Conservation (phyloP, 1,139 yeast genomes). For the Blastobotrys persicus region DNA sequence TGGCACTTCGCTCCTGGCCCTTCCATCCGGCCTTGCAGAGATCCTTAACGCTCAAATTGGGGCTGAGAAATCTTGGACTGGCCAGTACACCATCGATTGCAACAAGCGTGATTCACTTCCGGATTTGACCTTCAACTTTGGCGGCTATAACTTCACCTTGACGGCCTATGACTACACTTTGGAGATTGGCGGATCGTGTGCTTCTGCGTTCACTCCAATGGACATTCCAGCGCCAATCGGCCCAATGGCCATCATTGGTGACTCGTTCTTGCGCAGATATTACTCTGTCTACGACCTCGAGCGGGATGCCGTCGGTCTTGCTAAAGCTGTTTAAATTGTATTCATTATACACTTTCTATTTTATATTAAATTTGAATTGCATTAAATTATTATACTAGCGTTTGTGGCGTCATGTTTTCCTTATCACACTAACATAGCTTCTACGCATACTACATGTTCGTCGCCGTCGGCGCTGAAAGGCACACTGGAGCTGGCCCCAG, state of each 20-base stretch:
- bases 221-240: conserved; percentile 97
- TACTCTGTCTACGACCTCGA: conserved; percentile 91
- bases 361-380: conserved; percentile 1
- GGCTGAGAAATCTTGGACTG: conserved; percentile 95
- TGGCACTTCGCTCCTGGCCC: conserved; percentile 92
- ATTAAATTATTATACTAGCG: background rate
- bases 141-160: conserved; percentile 88
- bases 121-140: conserved; percentile 83
- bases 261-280: conserved; percentile 91
- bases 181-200: conserved; percentile 91
- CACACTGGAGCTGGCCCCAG: background rate
- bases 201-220: conserved; percentile 94
- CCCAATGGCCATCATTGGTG: conserved; percentile 93
- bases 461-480: too few relatives aligned
- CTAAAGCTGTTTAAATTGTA: conserved; percentile 51
- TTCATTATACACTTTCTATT: background rate
- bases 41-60: conserved; percentile 93
- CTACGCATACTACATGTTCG: too few relatives aligned
- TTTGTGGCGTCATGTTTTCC: too few relatives aligned
- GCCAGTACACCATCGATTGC: conserved; percentile 93
- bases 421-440: too few relatives aligned
- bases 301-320: conserved; percentile 91
- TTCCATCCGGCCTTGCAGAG: conserved; percentile 94
- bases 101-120: conserved; percentile 77
- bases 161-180: conserved; percentile 85